Percentiles rank a stretch among this genome's conserved stretches.
These are phyloP conservation scores for Castanea mollissima DNA, from an alignment of 306 rosid species.

Conservation along the genomic window DNA sequence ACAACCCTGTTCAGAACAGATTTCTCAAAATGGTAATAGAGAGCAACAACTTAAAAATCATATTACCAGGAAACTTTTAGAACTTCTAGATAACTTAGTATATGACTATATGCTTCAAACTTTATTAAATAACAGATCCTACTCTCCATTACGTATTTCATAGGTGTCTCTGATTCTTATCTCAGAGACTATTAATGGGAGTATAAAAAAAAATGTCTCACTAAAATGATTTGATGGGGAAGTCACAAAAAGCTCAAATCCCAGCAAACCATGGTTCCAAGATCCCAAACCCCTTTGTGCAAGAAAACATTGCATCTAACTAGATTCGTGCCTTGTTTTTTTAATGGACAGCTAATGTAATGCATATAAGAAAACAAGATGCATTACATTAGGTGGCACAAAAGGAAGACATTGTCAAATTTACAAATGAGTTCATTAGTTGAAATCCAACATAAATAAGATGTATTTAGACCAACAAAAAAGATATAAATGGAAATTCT, in stretches of 20 bases:
- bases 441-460: background rate
- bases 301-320: background rate
- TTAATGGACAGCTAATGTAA: too few species aligned
- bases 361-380: too few species aligned
- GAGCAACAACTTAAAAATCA: slow-evolving; percentile 14
- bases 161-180: background rate
- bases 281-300: background rate
- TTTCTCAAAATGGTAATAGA: slow-evolving; percentile 10
- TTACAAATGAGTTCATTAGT: background rate
- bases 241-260: background rate
- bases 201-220: background rate
- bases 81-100: slow-evolving; percentile 8
- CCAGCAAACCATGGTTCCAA: background rate
- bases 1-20: slow-evolving; percentile 52
- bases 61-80: slow-evolving; percentile 7
- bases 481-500: background rate
- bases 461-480: too few species aligned
- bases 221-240: slow-evolving; percentile 7
- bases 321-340: too few species aligned
- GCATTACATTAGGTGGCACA: too few species aligned
- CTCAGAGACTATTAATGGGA: slow-evolving; percentile 15
- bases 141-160: background rate
- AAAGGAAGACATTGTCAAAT: too few species aligned
- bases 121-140: background rate
- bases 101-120: slow-evolving; percentile 11